Percentiles rank a stretch among this genome's conserved stretches.
These are phyloP conservation scores for Cyanophora paradoxa DNA, from an alignment of 78 protist species.

Conservation along the genomic window DNA sequence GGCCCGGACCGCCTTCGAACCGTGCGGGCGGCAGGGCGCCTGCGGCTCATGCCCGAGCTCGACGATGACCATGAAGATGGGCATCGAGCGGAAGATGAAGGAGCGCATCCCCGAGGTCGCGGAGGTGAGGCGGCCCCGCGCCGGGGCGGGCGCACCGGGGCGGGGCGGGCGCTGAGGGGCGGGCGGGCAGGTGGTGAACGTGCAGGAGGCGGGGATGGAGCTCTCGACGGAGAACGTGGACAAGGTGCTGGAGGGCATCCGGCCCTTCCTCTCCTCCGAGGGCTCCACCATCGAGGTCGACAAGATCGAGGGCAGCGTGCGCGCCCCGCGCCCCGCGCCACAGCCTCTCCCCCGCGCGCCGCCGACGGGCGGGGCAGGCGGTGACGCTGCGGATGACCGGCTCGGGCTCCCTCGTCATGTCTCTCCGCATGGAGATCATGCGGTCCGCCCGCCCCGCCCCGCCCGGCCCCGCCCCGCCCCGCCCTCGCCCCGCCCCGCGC, in stretches of 20 bases:
- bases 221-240: neutral
- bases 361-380: neutral
- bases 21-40: slow-evolving; percentile 13
- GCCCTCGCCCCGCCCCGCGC: too few species aligned
- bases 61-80: slow-evolving; percentile 20
- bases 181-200: neutral
- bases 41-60: slow-evolving; percentile 4
- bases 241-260: slow-evolving; percentile 1
- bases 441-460: too few species aligned
- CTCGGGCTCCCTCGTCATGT: neutral
- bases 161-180: neutral
- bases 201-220: neutral
- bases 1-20: too few species aligned
- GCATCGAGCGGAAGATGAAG: slow-evolving; percentile 13
- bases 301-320: neutral
- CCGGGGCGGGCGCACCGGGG: neutral
- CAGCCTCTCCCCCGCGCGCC: too few species aligned
- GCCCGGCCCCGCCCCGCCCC: too few species aligned
- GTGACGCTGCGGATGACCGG: neutral
- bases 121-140: neutral
- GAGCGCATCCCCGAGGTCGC: neutral
- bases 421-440: neutral
- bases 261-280: neutral
- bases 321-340: too few species aligned
- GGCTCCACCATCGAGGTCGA: neutral